Conservation (phyloP, 805 yeast genomes). For the Yarrowia sp. region DNA sequence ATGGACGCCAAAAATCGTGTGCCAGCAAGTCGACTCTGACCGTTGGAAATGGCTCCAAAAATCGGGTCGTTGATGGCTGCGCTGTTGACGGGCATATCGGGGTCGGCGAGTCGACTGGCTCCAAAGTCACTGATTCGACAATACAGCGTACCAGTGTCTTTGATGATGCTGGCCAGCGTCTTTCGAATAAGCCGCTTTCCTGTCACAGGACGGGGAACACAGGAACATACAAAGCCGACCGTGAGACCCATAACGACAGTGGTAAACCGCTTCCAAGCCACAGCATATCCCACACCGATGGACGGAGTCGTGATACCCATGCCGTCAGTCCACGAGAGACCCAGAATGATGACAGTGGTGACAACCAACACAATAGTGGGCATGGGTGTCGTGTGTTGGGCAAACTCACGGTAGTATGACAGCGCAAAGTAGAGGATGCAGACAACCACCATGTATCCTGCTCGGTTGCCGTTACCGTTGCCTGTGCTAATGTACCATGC, state of each 20-base stretch:
- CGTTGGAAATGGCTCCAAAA: constrained; percentile 26
- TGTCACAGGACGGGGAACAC: constrained; percentile 38
- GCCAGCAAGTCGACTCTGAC: constrained; percentile 29
- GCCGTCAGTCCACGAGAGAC: constrained; percentile 37
- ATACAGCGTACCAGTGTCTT: constrained; percentile 36
- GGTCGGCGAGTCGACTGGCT: constrained; percentile 32
- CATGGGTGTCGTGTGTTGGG: constrained; percentile 35
- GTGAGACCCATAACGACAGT: constrained; percentile 38
- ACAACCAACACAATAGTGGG: constrained; percentile 37
- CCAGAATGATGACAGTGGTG: constrained; percentile 37
- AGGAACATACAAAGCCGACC: constrained; percentile 37
- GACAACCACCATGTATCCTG: constrained; percentile 35
- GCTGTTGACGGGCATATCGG: too few relatives aligned
- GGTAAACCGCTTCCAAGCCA: constrained; percentile 41
- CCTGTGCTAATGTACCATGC: constrained; percentile 42
- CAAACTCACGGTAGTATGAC: constrained; percentile 35
- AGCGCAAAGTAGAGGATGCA: constrained; percentile 30
- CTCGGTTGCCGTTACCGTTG: constrained; percentile 38
- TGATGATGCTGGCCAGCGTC: constrained; percentile 34
- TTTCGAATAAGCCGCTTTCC: constrained; percentile 38
- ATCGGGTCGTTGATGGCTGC: constrained; percentile 30
- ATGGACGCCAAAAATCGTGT: background rate
- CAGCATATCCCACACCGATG: constrained; percentile 34
- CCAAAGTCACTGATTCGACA: constrained; percentile 38
- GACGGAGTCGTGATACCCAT: background rate